A percentile compares a stretch with the other conserved stretches of the same genome.
These are phyloP conservation scores for Lactifluus hygrophoroides DNA, from an alignment of 768 basidiomycete genomes.

Conservation along the genomic window DNA sequence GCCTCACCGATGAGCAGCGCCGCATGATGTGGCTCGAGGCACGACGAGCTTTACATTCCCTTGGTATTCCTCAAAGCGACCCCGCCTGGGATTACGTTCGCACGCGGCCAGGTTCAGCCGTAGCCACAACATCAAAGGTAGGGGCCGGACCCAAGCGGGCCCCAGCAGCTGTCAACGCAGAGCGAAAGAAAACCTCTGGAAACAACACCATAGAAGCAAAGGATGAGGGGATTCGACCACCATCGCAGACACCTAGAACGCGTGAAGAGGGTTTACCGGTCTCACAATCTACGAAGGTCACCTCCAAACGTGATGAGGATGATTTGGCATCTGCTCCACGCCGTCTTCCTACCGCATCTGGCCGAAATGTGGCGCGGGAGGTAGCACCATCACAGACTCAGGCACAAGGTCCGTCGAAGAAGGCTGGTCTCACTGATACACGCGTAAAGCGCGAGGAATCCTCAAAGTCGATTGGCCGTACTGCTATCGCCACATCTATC, in stretches of 20 bases:
- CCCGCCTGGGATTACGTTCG: slow-evolving; percentile 52
- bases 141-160: slow-evolving; percentile 5
- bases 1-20: slow-evolving; percentile 40
- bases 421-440: slow-evolving; percentile 24
- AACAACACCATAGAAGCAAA: slow-evolving; percentile 7
- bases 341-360: slow-evolving; percentile 20
- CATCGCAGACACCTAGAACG: background rate
- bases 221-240: slow-evolving; percentile 4
- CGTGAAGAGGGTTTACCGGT: background rate
- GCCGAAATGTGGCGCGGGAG: slow-evolving; percentile 9
- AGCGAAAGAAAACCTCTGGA: slow-evolving; percentile 13
- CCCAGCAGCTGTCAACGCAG: background rate
- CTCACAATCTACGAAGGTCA: slow-evolving; percentile 3
- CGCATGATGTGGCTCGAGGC: slow-evolving; percentile 44
- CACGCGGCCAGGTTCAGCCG: slow-evolving; percentile 1
- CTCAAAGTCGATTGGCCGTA: slow-evolving; percentile 26
- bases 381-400: slow-evolving; percentile 15
- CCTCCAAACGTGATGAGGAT: slow-evolving; percentile 21
- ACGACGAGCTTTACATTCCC: slow-evolving; percentile 36
- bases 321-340: slow-evolving; percentile 13
- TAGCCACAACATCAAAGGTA: background rate
- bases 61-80: slow-evolving; percentile 53
- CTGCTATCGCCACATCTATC: slow-evolving; percentile 28
- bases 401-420: slow-evolving; percentile 20
- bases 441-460: slow-evolving; percentile 27